Evolutionary conservation across 2,329 filamentous ascomycete genomes (phyloP), one percentile per base, ranked within the genome.

Genomic region (Alternaria consortialis): DNA sequence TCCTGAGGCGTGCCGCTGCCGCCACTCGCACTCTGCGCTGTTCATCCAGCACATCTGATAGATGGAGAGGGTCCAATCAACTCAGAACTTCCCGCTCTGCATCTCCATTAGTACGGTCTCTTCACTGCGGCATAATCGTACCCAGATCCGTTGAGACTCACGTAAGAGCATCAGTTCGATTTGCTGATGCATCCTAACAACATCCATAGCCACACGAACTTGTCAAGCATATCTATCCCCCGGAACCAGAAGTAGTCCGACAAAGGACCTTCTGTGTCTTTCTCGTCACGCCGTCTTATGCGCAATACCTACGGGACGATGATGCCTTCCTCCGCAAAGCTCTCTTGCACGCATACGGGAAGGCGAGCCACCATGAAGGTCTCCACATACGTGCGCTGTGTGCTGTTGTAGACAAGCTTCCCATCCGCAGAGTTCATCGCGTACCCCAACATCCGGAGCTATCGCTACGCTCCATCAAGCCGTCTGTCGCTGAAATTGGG

Each of bases 401-500:
- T 59, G 77, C 77, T 40, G 77, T 80, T 6, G 76, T 80, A 8
- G 76, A 79, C 65, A 77, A 73, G 43, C 67, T 80, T 8, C 77
- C 78, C 5, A 63, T 59, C 29, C 66, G 72, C 7, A 60, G 50
- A 23, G 17, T 43, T 7, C 12, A 23, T 8, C 5, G n/a, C 17
- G 17, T 17, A 6, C 4, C 17, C 37, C 37, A 39, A 57, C 25
- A 17, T 59, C 12, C 44, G 23, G 52, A 55, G 34, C 29, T 47
- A 15, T 36, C 29, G 36, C 27, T 39, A 2, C 63, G 61, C 7
- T 55, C 44, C 6, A 37, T 27, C 6, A 34, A 56, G 20, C 64
- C 69, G 13, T 67, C 69, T 17, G 48, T 69, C 9, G 58, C 59
- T 17, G 72, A 72, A 39, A 59, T 63, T 32, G 77, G 75, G 1